Conservation (phyloP, 352 stramenopile genomes). For the Phytophthora parvispora region DNA sequence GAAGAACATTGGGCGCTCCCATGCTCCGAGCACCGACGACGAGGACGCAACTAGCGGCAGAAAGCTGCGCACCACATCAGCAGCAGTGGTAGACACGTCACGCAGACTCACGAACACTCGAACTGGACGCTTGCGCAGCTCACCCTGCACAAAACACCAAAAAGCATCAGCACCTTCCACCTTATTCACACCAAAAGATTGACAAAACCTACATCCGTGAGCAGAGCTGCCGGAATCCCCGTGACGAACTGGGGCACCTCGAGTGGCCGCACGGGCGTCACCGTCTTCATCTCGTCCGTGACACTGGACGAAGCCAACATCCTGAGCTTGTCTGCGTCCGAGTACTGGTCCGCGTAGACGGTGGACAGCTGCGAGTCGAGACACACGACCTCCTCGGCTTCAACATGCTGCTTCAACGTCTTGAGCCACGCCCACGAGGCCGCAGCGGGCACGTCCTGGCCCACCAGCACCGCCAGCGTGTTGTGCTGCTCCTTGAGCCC, state of each 20-base stretch:
- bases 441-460: constrained; percentile 47
- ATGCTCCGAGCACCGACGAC: constrained; percentile 30
- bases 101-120: constrained; percentile 67
- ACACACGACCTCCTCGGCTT: constrained; percentile 59
- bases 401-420: constrained; percentile 48
- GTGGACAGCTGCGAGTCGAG: constrained; percentile 69
- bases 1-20: constrained; percentile 55
- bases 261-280: constrained; percentile 49
- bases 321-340: constrained; percentile 46
- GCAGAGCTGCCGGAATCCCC: constrained; percentile 59
- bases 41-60: constrained; percentile 40
- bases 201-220: constrained; percentile 58
- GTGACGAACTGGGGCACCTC: constrained; percentile 68
- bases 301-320: constrained; percentile 54
- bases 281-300: constrained; percentile 33
- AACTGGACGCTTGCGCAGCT: constrained; percentile 61
- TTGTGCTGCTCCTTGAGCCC: constrained; percentile 40
- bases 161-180: not conserved
- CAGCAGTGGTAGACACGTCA: constrained; percentile 44
- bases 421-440: constrained; percentile 66
- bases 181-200: not conserved
- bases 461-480: constrained; percentile 50
- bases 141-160: constrained; percentile 38
- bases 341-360: constrained; percentile 58
- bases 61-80: constrained; percentile 62